phyloP scores from a whole-genome alignment of 495 filamentous ascomycete species.

The Xylaria telfairii region DNA sequence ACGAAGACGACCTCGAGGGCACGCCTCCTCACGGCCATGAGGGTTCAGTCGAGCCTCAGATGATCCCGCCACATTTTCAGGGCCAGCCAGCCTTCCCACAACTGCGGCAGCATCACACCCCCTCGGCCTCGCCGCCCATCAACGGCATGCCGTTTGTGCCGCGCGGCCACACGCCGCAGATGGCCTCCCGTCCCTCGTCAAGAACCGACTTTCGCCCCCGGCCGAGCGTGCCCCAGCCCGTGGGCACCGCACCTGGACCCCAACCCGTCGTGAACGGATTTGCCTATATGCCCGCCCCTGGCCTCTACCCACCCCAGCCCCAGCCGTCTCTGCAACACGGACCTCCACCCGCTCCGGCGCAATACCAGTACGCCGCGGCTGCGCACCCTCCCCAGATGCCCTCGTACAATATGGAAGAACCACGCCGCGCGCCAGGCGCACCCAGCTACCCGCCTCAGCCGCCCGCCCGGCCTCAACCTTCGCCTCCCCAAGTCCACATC shows the following conservation, averaged over 20 bases:
- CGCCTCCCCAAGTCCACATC: slow-evolving; percentile 50
- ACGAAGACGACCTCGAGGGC: slow-evolving; percentile 88
- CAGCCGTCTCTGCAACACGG: slow-evolving; percentile 52
- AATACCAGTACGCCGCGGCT: slow-evolving; percentile 51
- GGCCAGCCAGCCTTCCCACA: slow-evolving; percentile 75
- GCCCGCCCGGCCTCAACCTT: slow-evolving; percentile 33
- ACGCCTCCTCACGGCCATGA: slow-evolving; percentile 65
- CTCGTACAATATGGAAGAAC: slow-evolving; percentile 72
- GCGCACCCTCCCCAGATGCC: slow-evolving; percentile 56
- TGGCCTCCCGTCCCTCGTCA: slow-evolving; percentile 75
- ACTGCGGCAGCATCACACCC: slow-evolving; percentile 80
- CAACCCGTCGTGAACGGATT: slow-evolving; percentile 74
- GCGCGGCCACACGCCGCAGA: slow-evolving; percentile 78
- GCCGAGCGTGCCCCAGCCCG: slow-evolving; percentile 71
- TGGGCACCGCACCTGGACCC: slow-evolving; percentile 47
- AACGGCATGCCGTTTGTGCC: slow-evolving; percentile 75
- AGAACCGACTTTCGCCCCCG: slow-evolving; percentile 77
- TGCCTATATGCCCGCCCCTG: slow-evolving; percentile 82
- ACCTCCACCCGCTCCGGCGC: slow-evolving; percentile 61
- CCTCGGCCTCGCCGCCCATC: slow-evolving; percentile 90
- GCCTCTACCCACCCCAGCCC: slow-evolving; percentile 75
- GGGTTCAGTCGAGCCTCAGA: slow-evolving; percentile 54
- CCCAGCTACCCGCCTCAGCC: slow-evolving; percentile 56
- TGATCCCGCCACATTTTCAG: slow-evolving; percentile 80
- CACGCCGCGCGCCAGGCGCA: slow-evolving; percentile 66